phyloP scores from a whole-genome alignment of 306 rosid species.

The Inga leiocalycina region DNA sequence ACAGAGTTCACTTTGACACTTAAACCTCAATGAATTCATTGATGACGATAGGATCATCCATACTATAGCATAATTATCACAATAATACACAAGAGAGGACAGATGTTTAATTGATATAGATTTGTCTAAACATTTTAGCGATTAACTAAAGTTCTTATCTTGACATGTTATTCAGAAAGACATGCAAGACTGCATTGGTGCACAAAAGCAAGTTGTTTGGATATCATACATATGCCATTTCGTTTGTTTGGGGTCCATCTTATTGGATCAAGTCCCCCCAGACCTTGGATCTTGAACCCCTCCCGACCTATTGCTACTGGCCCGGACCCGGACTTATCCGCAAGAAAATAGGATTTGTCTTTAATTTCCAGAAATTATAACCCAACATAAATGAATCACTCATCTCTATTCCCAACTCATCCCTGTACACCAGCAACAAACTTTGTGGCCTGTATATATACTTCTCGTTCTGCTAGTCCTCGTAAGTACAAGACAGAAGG shows the following conservation, averaged over 20 bases:
- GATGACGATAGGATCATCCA: too few relatives aligned
- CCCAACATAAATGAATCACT: neutral
- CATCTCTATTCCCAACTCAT: neutral
- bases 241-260: too few relatives aligned
- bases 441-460: neutral
- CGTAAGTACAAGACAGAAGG: neutral
- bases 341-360: too few relatives aligned
- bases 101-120: neutral
- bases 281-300: neutral
- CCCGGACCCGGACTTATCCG: neutral
- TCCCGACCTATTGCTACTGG: neutral
- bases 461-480: neutral
- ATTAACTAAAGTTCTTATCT: neutral
- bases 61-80: neutral
- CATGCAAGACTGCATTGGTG: neutral
- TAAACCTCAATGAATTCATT: neutral
- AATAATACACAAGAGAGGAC: too few relatives aligned
- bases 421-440: neutral
- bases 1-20: neutral
- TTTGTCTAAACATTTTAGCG: neutral
- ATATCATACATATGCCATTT: too few relatives aligned
- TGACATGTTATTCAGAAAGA: neutral
- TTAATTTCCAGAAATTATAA: neutral
- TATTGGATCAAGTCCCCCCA: too few relatives aligned
- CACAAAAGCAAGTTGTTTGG: neutral